Base-by-base conservation (phyloP, 1,284 basidiomycete genomes). In the Calocybe gambosa region DNA sequence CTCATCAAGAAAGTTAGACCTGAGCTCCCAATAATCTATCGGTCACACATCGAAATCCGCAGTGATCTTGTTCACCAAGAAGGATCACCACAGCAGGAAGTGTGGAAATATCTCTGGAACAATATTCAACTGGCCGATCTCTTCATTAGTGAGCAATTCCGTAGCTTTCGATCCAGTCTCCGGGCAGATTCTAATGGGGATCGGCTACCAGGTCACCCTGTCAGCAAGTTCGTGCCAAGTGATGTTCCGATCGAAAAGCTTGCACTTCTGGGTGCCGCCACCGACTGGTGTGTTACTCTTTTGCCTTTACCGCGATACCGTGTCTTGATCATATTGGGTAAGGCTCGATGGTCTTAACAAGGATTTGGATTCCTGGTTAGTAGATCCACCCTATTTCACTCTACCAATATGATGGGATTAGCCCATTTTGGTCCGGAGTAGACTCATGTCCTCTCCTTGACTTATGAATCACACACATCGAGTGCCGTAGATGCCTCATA, bases 51-150 rank as follows among this genome's bases (percentile, higher is more conserved):
- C 51, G 90, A 93, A 68, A 89, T 92, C 63, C 80, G 85, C 26
- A 85, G 82, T 54, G 85, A 89, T 62, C 78, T 89, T 42, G 78
- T 86, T 23, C 81, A 85, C 59, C 69, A 77, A 26, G 66, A 78
- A 25, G 83, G 85, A 33, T 91, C 89, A 5, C 85, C 87, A 21
- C 89, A 93, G 58, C 78, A 86, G 58, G 85, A 88, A 54, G 89
- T 92, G 9, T 93, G 90, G 89, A 77, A 91, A 58, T 93, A 92
- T 63, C 74, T 93, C 13, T 93, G 86, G 83, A 84, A 89, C 57
- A 90, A 90, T 64, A 89, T 93, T 59, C 75, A 89, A 61, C 73
- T 84, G 21, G 82, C 87, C 40, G 89, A 93, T 68, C 64, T 92
- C 56, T 92, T 93, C 71, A 85, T 93, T 68, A 81, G 85, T 78